Conservation (phyloP, 2,329 filamentous ascomycete genomes). For the Epicoccum sorghinum region DNA sequence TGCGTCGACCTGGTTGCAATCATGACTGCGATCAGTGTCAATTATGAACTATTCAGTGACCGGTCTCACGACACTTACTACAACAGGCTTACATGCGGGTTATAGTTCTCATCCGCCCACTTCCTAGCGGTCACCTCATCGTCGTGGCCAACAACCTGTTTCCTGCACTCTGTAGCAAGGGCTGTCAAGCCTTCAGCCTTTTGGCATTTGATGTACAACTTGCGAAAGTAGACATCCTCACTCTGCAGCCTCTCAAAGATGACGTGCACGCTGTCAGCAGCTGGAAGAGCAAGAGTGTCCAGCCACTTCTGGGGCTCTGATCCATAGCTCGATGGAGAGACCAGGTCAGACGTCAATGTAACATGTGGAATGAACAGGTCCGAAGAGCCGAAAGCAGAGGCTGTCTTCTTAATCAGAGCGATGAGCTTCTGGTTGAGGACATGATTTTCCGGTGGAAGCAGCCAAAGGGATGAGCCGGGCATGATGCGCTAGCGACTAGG, state of each 20-base stretch:
- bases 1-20: constrained; percentile 30
- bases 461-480: constrained; percentile 53
- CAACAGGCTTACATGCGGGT: constrained; percentile 50
- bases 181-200: constrained; percentile 35
- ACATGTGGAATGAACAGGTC: constrained; percentile 51
- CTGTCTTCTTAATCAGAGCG: constrained; percentile 42
- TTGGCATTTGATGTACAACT: constrained; percentile 46
- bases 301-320: constrained; percentile 48
- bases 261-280: constrained; percentile 26
- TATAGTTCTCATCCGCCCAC: constrained; percentile 44
- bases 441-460: constrained; percentile 47
- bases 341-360: constrained; percentile 48
- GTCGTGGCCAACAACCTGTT: constrained; percentile 31
- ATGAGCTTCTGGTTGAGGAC: constrained; percentile 40
- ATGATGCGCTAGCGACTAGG: constrained; percentile 26
- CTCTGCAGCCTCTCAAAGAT: constrained; percentile 40
- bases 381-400: constrained; percentile 44
- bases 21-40: constrained; percentile 27
- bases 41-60: neutral
- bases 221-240: constrained; percentile 48
- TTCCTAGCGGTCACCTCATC: constrained; percentile 28
- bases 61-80: constrained; percentile 43
- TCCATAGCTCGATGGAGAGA: constrained; percentile 31
- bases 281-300: constrained; percentile 34
- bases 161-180: constrained; percentile 38